Conservation (phyloP, 768 basidiomycete species). For the Leccinum subgranulosum region DNA sequence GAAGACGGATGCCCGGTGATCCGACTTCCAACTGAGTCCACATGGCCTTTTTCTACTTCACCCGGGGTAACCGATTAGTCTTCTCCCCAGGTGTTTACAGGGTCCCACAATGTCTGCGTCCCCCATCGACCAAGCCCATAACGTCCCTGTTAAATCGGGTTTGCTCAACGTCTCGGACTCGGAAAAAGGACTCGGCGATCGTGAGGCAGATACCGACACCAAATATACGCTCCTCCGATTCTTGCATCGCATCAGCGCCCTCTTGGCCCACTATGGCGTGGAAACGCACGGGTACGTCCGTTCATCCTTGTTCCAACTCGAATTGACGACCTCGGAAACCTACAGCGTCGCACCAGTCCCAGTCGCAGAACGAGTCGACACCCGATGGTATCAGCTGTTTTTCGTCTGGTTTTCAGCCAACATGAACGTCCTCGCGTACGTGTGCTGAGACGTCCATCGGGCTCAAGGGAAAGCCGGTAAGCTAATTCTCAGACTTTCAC, state of each 20-base stretch:
- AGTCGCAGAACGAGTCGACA: constrained; percentile 35
- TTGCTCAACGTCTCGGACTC: not conserved
- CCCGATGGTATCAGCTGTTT: constrained; percentile 44
- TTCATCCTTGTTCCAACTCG: not conserved
- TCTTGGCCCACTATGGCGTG: constrained; percentile 35
- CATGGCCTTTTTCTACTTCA: not conserved
- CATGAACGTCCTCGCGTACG: constrained; percentile 43
- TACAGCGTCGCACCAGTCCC: constrained; percentile 40
- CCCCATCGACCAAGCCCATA: not conserved
- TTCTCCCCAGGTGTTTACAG: not conserved
- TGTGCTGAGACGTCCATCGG: not conserved
- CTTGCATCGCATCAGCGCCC: constrained; percentile 21
- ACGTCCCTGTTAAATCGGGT: not conserved
- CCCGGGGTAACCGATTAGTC: not conserved
- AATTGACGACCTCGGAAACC: not conserved
- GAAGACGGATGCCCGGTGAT: not conserved
- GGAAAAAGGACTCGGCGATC: constrained; percentile 2
- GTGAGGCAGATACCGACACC: not conserved
- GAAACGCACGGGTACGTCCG: constrained; percentile 40
- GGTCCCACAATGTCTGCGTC: constrained; percentile 4
- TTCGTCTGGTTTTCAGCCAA: constrained; percentile 51
- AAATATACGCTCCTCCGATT: constrained; percentile 5
- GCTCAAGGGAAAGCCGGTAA: not conserved
- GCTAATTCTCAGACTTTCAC: not conserved
- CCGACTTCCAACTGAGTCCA: not conserved